phyloP scores from a whole-genome alignment of 805 yeast species.

The Metschnikowia koreensis region DNA sequence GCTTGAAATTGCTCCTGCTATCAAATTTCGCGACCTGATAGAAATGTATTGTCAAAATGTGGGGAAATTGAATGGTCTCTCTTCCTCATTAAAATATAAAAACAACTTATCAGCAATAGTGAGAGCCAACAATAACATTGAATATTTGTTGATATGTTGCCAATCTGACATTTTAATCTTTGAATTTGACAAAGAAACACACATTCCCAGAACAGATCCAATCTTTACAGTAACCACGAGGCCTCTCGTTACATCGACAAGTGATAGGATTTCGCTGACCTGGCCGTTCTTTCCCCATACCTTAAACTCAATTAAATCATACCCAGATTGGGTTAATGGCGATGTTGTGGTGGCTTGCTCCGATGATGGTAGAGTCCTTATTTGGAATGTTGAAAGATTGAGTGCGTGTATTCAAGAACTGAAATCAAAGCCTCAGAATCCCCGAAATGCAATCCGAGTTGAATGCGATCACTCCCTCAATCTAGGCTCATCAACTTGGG shows the following conservation, averaged over 20 bases:
- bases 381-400: constrained; percentile 34
- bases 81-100: constrained; percentile 36
- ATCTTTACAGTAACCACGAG: constrained; percentile 39
- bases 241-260: constrained; percentile 39
- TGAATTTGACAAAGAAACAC: constrained; percentile 27
- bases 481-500: constrained; percentile 58
- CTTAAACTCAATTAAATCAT: constrained; percentile 47
- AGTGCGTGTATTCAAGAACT: constrained; percentile 13
- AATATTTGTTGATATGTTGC: constrained; percentile 30
- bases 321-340: constrained; percentile 31
- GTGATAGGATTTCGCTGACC: constrained; percentile 45
- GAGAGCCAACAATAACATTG: constrained; percentile 14
- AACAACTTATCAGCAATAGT: constrained; percentile 37
- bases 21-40: constrained; percentile 35
- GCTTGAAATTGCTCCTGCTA: constrained; percentile 32
- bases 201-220: constrained; percentile 26
- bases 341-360: constrained; percentile 49
- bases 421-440: background rate
- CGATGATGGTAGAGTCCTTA: constrained; percentile 54
- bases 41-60: constrained; percentile 25
- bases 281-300: constrained; percentile 57
- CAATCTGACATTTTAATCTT: constrained; percentile 36
- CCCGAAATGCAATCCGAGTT: constrained; percentile 22
- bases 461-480: constrained; percentile 22
- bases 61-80: constrained; percentile 20